Conservation (phyloP, 352 stramenopile species). For the Phytophthora sansomeana region DNA sequence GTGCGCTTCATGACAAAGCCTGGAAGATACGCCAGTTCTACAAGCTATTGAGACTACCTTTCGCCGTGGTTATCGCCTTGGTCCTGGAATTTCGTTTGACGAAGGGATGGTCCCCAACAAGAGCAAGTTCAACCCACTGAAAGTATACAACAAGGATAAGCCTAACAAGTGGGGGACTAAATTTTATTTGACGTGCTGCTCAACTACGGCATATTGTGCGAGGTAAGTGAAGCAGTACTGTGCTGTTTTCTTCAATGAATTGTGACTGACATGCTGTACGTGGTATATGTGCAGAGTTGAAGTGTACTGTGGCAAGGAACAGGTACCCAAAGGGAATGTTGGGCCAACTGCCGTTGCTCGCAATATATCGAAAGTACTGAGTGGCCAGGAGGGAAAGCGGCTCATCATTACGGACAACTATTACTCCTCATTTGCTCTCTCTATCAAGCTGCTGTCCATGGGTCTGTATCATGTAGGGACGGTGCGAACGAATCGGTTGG, state of each 20-base stretch:
- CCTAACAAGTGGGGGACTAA: conserved; percentile 25
- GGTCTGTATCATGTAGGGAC: conserved; percentile 25
- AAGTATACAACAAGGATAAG: conserved; percentile 29
- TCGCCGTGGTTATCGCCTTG: conserved; percentile 18
- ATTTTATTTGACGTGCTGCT: conserved; percentile 29
- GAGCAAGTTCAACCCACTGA: conserved; percentile 18
- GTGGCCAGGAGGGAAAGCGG: conserved; percentile 1
- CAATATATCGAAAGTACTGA: conserved; percentile 22
- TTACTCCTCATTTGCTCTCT: conserved; percentile 18
- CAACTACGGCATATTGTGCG: conserved; percentile 18
- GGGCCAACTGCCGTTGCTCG: conserved; percentile 8
- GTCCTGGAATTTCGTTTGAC: conserved; percentile 10
- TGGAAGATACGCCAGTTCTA: conserved; percentile 27
- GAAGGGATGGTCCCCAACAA: conserved; percentile 24
- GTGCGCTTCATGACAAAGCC: conserved; percentile 5
- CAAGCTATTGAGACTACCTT: conserved; percentile 29
- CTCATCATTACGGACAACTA: conserved; percentile 22
- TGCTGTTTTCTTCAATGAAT: neutral
- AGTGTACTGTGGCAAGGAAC: conserved; percentile 20
- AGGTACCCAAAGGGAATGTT: conserved; percentile 9
- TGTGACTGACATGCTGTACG: neutral
- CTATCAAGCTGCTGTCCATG: conserved; percentile 18
- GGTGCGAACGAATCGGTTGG: conserved; percentile 9
- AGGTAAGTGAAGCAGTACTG: conserved; percentile 13
- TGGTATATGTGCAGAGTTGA: conserved; percentile 25